Conservation (phyloP, 1,284 basidiomycete species). For the Ustilago hordei region DNA sequence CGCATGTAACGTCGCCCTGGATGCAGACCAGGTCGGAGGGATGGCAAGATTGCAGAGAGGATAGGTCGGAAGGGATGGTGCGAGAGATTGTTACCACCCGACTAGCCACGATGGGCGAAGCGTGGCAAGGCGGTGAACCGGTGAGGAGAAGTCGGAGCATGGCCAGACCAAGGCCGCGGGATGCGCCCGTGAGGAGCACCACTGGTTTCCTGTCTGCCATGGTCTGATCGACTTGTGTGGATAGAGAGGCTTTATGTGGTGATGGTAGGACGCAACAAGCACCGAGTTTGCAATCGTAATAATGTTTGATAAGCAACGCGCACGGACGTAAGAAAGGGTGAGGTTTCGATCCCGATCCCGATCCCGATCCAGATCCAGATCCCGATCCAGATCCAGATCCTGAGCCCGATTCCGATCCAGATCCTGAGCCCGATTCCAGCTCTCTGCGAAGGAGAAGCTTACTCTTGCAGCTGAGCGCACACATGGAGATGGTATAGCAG, state of each 20-base stretch:
- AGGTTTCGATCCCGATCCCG: too few relatives aligned
- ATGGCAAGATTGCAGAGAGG: conserved; percentile 72
- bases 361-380: too few relatives aligned
- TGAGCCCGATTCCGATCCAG: too few relatives aligned
- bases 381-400: too few relatives aligned
- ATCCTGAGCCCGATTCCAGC: too few relatives aligned
- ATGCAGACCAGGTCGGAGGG: conserved; percentile 69
- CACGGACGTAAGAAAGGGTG: not conserved
- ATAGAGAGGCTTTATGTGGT: not conserved
- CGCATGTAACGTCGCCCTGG: conserved; percentile 75
- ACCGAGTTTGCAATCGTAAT: too few relatives aligned
- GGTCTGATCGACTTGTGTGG: not conserved
- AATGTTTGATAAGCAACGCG: not conserved
- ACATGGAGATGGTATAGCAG: too few relatives aligned
- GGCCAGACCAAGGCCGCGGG: conserved; percentile 81
- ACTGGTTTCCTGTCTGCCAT: conserved; percentile 48
- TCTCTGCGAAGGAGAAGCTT: too few relatives aligned
- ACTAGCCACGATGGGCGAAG: conserved; percentile 63
- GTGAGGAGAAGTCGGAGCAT: conserved; percentile 76
- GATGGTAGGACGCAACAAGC: not conserved
- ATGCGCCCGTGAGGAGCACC: conserved; percentile 65
- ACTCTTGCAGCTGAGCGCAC: too few relatives aligned
- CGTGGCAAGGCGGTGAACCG: conserved; percentile 22
- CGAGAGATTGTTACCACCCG: conserved; percentile 83
- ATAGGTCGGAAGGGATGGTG: conserved; percentile 76